Percentiles rank a stretch among this genome's conserved stretches.
Conservation (phyloP, 495 filamentous ascomycete genomes). For the Daldinia loculata region DNA sequence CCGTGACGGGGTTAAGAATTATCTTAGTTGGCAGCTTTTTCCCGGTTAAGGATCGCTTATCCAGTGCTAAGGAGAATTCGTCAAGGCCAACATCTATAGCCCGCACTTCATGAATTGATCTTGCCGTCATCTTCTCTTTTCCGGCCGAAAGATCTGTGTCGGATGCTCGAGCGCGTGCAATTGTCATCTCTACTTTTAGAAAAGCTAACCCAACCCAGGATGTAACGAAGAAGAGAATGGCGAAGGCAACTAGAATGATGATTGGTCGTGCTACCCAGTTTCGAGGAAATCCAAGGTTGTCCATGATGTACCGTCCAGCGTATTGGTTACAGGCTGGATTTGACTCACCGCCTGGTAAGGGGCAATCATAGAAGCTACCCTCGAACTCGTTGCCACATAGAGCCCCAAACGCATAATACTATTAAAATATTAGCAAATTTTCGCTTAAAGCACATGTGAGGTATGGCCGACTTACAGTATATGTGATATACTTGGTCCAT, state of each 20-base stretch:
- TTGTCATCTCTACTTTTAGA: conserved; percentile 66
- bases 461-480: conserved; percentile 51
- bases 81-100: conserved; percentile 68
- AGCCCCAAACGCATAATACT: conserved; percentile 74
- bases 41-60: conserved; percentile 61
- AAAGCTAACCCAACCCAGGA: conserved; percentile 67
- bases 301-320: conserved; percentile 71
- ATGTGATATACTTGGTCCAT: conserved; percentile 73
- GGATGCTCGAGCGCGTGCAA: conserved; percentile 60
- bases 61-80: conserved; percentile 67
- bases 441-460: neutral
- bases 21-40: conserved; percentile 57
- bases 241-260: conserved; percentile 65
- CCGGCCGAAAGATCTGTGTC: conserved; percentile 66
- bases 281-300: conserved; percentile 67
- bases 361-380: conserved; percentile 73
- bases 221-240: conserved; percentile 62
- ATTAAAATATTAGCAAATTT: conserved; percentile 31
- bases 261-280: conserved; percentile 72
- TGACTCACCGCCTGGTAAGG: conserved; percentile 60
- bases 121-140: conserved; percentile 66
- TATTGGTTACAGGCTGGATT: conserved; percentile 72
- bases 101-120: conserved; percentile 61
- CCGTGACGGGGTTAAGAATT: conserved; percentile 70
- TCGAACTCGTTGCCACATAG: conserved; percentile 74